A percentile compares a stretch with the other conserved stretches of the same genome.
Conservation (phyloP, 768 basidiomycete species). For the Hericium coralloides region DNA sequence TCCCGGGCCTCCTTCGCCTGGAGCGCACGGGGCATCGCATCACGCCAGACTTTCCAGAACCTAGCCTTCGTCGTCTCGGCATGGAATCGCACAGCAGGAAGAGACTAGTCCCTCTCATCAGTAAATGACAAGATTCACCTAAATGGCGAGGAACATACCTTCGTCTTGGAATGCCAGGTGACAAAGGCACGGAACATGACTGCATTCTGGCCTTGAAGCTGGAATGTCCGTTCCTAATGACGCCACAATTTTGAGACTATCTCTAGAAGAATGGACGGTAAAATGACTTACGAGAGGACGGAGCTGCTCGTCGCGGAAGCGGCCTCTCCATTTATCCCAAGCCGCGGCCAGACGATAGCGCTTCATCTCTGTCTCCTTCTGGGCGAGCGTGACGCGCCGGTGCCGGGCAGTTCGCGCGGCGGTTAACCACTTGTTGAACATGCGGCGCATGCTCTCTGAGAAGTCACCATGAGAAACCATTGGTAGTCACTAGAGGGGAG, state of each 20-base stretch:
- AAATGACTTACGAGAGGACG: constrained; percentile 47
- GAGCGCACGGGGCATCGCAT: constrained; percentile 60
- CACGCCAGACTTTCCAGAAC: constrained; percentile 59
- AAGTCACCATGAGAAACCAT: neutral
- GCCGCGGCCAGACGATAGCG: constrained; percentile 38
- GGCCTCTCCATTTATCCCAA: constrained; percentile 80
- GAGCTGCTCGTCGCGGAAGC: constrained; percentile 54
- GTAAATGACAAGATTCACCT: neutral
- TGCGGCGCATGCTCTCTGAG: constrained; percentile 55
- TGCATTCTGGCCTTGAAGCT: constrained; percentile 49
- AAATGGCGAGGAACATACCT: constrained; percentile 28
- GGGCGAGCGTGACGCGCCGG: constrained; percentile 47
- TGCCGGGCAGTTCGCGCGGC: constrained; percentile 53
- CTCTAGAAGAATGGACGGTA: neutral
- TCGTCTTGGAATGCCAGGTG: constrained; percentile 69
- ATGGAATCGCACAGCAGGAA: constrained; percentile 75
- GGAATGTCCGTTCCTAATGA: constrained; percentile 39
- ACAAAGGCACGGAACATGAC: constrained; percentile 59
- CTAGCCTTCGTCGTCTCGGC: constrained; percentile 50
- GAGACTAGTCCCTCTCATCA: constrained; percentile 36
- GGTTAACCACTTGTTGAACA: constrained; percentile 64
- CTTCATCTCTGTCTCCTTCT: constrained; percentile 56
- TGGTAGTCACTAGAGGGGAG: neutral
- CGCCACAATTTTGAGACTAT: neutral
- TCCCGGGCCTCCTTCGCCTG: constrained; percentile 61